A percentile compares a stretch with the other conserved stretches of the same genome.
Evolutionary conservation across 768 basidiomycete genomes (phyloP).

Genomic region (Hemileccinum rubropunctum): DNA sequence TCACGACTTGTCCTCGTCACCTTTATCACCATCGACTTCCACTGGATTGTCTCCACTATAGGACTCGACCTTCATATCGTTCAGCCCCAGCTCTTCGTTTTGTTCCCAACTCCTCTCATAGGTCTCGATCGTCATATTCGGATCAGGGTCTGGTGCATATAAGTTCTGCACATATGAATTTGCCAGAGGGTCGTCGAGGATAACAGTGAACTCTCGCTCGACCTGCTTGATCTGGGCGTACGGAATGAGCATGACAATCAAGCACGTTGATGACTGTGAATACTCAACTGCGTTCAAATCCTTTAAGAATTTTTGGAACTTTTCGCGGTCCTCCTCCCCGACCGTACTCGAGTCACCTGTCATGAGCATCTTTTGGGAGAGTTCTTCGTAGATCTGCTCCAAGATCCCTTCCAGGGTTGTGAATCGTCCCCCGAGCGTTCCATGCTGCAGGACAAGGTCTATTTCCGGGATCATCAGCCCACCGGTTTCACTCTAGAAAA

Average conservation of each 20-base stretch:
- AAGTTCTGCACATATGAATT: slow-evolving; percentile 96
- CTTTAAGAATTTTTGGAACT: slow-evolving; percentile 76
- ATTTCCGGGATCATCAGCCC: slow-evolving; percentile 92
- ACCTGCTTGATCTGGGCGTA: slow-evolving; percentile 67
- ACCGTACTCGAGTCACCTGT: slow-evolving; percentile 58
- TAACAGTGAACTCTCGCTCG: slow-evolving; percentile 80
- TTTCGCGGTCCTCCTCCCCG: slow-evolving; percentile 42
- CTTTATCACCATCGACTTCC: neutral
- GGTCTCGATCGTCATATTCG: slow-evolving; percentile 79
- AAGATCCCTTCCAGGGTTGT: slow-evolving; percentile 96
- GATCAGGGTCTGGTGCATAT: slow-evolving; percentile 97
- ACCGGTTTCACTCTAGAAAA: slow-evolving; percentile 81
- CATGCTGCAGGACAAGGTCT: slow-evolving; percentile 85
- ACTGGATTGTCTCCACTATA: slow-evolving; percentile 17
- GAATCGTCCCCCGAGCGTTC: slow-evolving; percentile 95
- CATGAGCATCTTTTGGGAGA: slow-evolving; percentile 82
- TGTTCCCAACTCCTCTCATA: slow-evolving; percentile 89
- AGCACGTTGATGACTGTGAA: neutral
- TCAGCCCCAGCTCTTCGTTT: slow-evolving; percentile 92
- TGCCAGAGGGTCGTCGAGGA: slow-evolving; percentile 92
- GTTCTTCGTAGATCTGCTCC: slow-evolving; percentile 91
- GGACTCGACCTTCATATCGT: slow-evolving; percentile 79
- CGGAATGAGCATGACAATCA: neutral
- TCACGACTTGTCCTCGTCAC: slow-evolving; percentile 3
- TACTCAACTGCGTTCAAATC: slow-evolving; percentile 67